phyloP scores from a whole-genome alignment of 805 yeast species.

The Candida broadrunensis region DNA sequence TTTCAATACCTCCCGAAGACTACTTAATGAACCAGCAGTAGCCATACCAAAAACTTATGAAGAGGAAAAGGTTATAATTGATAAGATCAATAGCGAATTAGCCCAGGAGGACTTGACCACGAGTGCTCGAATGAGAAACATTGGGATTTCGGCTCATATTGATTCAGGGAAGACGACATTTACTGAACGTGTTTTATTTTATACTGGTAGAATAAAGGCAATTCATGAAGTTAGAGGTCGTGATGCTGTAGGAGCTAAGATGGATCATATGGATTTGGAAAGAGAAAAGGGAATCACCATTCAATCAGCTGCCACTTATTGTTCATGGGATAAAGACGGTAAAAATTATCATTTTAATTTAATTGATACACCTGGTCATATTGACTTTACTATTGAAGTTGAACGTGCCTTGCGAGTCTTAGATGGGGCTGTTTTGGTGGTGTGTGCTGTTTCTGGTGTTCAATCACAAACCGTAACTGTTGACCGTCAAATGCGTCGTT shows the following conservation, averaged over 20 bases:
- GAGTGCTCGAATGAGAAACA: conserved; percentile 72
- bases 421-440: conserved; percentile 97
- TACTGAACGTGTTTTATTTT: conserved; percentile 93
- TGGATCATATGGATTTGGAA: conserved; percentile 99
- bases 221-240: conserved; percentile 96
- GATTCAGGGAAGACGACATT: conserved; percentile 98
- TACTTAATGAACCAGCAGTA: no score
- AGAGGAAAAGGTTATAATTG: conserved; percentile 69
- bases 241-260: conserved; percentile 97
- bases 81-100: conserved; percentile 49
- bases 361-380: conserved; percentile 98
- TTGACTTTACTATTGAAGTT: conserved; percentile 97
- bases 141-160: conserved; percentile 97
- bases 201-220: conserved; percentile 95
- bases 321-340: conserved; percentile 84
- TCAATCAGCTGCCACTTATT: conserved; percentile 98
- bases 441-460: conserved; percentile 98
- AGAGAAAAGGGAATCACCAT: conserved; percentile 98
- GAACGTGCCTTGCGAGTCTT: conserved; percentile 97
- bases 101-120: conserved; percentile 51
- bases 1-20: no score
- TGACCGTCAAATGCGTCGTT: conserved; percentile 98
- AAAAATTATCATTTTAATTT: conserved; percentile 81
- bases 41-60: conserved; percentile 56
- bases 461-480: conserved; percentile 98